phyloP scores from a whole-genome alignment of 129 eudicot species.

The Cynara cardunculus region DNA sequence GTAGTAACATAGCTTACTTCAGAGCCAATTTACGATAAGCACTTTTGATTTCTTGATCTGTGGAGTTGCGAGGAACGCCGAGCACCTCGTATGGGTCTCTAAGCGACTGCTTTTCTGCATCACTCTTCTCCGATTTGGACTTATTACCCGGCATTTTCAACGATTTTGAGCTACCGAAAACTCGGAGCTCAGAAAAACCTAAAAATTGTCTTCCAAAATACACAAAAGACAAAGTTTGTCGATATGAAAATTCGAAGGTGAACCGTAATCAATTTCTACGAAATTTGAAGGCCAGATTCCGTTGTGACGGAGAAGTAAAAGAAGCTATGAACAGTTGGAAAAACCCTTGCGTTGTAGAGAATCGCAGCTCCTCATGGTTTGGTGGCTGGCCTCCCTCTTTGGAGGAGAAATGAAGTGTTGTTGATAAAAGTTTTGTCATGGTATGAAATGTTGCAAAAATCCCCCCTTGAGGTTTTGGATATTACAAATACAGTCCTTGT shows the following conservation, averaged over 20 bases:
- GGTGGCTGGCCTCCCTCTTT: constrained; percentile 20
- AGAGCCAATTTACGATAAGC: constrained; percentile 85
- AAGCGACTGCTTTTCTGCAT: constrained; percentile 42
- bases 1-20: constrained; percentile 43
- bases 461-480: not conserved
- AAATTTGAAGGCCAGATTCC: constrained; percentile 15
- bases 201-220: constrained; percentile 8
- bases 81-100: constrained; percentile 88
- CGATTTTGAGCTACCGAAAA: not conserved
- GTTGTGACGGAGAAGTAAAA: constrained; percentile 30
- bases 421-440: constrained; percentile 33
- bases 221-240: constrained; percentile 16
- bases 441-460: not conserved
- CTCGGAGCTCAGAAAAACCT: constrained; percentile 19
- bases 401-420: constrained; percentile 19
- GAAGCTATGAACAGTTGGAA: constrained; percentile 17
- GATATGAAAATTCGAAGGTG: constrained; percentile 18
- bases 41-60: constrained; percentile 80
- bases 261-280: not conserved
- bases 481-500: not conserved
- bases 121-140: constrained; percentile 53
- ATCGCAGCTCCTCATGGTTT: constrained; percentile 19
- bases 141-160: constrained; percentile 58
- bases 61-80: constrained; percentile 59
- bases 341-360: constrained; percentile 13